Percentiles rank a stretch among this genome's conserved stretches.
Conservation (phyloP, 2,329 filamentous ascomycete genomes). For the Colletotrichum sp. region DNA sequence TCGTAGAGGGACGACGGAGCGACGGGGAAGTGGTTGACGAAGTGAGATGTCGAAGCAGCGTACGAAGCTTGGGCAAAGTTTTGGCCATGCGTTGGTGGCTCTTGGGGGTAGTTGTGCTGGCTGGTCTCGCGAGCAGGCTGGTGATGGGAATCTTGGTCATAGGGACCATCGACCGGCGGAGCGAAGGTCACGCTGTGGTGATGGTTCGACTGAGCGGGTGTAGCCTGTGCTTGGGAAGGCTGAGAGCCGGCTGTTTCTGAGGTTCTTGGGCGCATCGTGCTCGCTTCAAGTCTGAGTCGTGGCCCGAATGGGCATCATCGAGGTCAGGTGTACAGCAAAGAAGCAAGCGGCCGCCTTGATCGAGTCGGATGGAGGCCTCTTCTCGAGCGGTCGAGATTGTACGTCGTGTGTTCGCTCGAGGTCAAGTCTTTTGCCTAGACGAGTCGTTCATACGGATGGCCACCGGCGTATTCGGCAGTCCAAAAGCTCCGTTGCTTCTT, state of each 20-base stretch:
- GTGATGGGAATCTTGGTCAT: background rate
- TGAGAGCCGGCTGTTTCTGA: slow-evolving; percentile 7
- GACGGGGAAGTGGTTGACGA: slow-evolving; percentile 12
- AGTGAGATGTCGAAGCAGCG: background rate
- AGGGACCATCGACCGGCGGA: slow-evolving; percentile 3
- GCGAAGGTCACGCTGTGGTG: background rate
- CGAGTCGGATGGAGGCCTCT: background rate
- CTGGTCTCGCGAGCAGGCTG: slow-evolving; percentile 4
- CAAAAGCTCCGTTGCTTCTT: background rate
- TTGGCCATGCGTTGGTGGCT: background rate
- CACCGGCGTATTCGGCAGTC: background rate
- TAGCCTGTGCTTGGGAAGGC: slow-evolving; percentile 17
- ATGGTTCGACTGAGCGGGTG: slow-evolving; percentile 8
- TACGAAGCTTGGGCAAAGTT: background rate
- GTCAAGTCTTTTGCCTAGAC: background rate
- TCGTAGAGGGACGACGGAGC: slow-evolving; percentile 16
- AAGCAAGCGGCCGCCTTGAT: background rate
- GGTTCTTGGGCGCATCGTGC: slow-evolving; percentile 11
- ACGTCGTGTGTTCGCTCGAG: background rate
- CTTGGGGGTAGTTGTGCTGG: slow-evolving; percentile 2
- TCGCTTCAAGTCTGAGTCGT: slow-evolving; percentile 12
- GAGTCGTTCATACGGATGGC: background rate
- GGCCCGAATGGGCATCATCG: slow-evolving; percentile 15
- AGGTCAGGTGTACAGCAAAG: background rate
- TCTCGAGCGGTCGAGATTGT: background rate